phyloP scores from a whole-genome alignment of 83 land plant species.

The Thuja plicata region DNA sequence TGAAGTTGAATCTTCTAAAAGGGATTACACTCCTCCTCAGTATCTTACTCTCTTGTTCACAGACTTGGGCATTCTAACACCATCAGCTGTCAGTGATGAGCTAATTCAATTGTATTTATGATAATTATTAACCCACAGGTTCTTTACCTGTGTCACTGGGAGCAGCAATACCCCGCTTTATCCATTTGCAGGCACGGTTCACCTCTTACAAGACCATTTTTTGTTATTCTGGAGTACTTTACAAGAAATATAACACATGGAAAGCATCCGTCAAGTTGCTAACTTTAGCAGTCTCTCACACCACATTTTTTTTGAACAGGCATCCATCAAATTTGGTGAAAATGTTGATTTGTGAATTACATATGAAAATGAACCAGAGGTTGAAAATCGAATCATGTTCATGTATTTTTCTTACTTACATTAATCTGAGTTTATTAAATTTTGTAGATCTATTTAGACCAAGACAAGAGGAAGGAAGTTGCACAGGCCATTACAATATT shows the following conservation, averaged over 20 bases:
- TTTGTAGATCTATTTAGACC: not conserved
- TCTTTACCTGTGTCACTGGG: not conserved
- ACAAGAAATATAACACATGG: not conserved
- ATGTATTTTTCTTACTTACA: not conserved
- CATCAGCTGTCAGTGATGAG: slow-evolving; percentile 98
- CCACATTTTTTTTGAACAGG: not conserved
- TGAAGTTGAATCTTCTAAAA: slow-evolving; percentile 74
- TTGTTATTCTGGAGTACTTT: not conserved
- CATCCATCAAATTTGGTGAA: not conserved
- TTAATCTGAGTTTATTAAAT: not conserved
- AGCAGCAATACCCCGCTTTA: not conserved
- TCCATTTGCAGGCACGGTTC: not conserved
- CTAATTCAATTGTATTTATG: slow-evolving; percentile 91
- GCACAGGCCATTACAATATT: not conserved
- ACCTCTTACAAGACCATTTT: not conserved
- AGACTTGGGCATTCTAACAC: slow-evolving; percentile 92
- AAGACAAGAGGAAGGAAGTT: not conserved
- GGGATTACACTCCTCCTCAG: slow-evolving; percentile 96
- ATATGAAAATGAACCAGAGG: not conserved
- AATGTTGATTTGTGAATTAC: not conserved
- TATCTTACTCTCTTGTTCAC: slow-evolving; percentile 93
- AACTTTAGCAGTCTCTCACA: not conserved
- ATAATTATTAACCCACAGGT: not conserved
- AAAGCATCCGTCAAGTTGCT: not conserved
- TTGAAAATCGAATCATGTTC: not conserved